Percentiles rank a stretch among this genome's conserved stretches.
phyloP scores from a whole-genome alignment of 768 basidiomycete species.

The Lactarius evosmus region DNA sequence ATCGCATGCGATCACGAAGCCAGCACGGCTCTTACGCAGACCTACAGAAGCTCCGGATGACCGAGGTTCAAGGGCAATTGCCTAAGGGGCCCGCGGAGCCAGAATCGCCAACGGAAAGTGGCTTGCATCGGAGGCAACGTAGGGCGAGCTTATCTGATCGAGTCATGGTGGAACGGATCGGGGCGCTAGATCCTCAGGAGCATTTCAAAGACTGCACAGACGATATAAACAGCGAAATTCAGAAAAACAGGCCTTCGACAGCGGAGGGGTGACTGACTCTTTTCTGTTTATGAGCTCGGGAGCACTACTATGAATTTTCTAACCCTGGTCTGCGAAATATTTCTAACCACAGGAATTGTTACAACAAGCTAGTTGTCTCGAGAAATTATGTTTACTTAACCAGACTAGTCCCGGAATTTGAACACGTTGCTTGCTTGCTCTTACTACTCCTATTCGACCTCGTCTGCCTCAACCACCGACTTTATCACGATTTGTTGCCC shows the following conservation, averaged over 20 bases:
- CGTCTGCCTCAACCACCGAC: not conserved
- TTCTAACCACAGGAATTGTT: constrained; percentile 23
- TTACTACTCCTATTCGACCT: not conserved
- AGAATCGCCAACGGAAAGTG: constrained; percentile 38
- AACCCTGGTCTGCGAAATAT: constrained; percentile 26
- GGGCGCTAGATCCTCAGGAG: constrained; percentile 53
- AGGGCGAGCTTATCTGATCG: constrained; percentile 62
- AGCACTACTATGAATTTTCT: not conserved
- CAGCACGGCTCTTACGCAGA: constrained; percentile 79
- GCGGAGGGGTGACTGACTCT: constrained; percentile 2
- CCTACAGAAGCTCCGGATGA: constrained; percentile 58
- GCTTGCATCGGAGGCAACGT: constrained; percentile 44
- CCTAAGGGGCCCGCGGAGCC: constrained; percentile 20
- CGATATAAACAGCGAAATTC: constrained; percentile 63
- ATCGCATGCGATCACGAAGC: constrained; percentile 48
- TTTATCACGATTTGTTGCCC: not conserved
- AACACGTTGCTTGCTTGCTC: constrained; percentile 6
- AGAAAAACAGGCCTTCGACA: constrained; percentile 34
- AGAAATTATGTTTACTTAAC: not conserved
- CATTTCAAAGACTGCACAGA: constrained; percentile 62
- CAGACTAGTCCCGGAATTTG: not conserved
- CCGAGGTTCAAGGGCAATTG: constrained; percentile 31
- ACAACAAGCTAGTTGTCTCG: not conserved
- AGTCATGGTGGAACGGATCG: constrained; percentile 61
- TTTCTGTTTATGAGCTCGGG: constrained; percentile 31